A percentile compares a stretch with the other conserved stretches of the same genome.
Conservation (phyloP, 1,284 basidiomycete genomes). For the Papiliotrema laurentii region DNA sequence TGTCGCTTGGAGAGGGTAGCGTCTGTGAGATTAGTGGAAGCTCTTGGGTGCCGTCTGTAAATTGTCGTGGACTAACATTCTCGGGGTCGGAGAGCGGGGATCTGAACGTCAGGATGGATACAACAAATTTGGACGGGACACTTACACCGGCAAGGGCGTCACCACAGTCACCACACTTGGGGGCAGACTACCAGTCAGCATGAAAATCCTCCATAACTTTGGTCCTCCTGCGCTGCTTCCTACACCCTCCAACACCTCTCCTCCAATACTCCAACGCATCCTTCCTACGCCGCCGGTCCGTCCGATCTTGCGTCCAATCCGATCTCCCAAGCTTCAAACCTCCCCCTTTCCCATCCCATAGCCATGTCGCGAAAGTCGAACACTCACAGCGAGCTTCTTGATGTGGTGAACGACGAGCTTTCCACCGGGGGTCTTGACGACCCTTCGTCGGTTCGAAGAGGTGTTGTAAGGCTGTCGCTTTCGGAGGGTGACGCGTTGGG, state of each 20-base stretch:
- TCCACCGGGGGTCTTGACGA: slow-evolving; percentile 85
- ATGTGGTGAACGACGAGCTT: slow-evolving; percentile 51
- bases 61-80: slow-evolving; percentile 57
- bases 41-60: no score
- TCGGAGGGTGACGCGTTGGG: slow-evolving; percentile 98
- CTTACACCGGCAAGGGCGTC: slow-evolving; percentile 83
- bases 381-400: slow-evolving; percentile 51
- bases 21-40: no score
- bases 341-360: background rate
- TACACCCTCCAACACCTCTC: no score
- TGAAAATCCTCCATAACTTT: background rate
- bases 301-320: background rate
- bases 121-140: slow-evolving; percentile 18
- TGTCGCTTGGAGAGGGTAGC: slow-evolving; percentile 90
- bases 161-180: slow-evolving; percentile 98
- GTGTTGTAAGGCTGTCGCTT: slow-evolving; percentile 99
- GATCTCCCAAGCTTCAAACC: background rate
- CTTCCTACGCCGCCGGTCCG: no score
- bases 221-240: no score
- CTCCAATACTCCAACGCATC: no score
- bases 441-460: slow-evolving; percentile 87
- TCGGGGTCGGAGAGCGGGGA: slow-evolving; percentile 87
- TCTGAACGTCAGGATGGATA: slow-evolving; percentile 50
- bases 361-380: background rate
- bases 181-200: slow-evolving; percentile 51